phyloP scores from a whole-genome alignment of 805 yeast species.

The Saccharomycopsis amapae region DNA sequence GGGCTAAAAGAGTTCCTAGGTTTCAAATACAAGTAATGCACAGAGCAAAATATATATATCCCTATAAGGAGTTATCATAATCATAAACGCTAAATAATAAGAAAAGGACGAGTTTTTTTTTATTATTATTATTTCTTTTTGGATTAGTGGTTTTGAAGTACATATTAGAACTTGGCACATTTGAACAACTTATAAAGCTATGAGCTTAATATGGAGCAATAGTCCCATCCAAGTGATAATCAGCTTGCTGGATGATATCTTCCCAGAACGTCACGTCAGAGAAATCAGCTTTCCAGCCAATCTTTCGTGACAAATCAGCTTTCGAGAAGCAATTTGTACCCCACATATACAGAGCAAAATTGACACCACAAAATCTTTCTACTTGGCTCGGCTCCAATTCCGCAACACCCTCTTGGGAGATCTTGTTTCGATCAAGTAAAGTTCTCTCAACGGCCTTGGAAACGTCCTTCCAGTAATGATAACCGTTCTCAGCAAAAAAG shows the following conservation, averaged over 20 bases:
- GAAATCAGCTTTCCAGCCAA: conserved; percentile 29
- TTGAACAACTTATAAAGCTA: too few relatives aligned
- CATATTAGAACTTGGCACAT: neutral
- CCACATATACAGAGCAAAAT: conserved; percentile 26
- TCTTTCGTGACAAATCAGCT: conserved; percentile 26
- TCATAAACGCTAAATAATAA: neutral
- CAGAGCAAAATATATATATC: too few relatives aligned
- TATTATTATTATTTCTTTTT: too few relatives aligned
- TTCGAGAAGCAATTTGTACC: conserved; percentile 28
- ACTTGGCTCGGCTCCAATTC: conserved; percentile 22
- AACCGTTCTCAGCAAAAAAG: conserved; percentile 31
- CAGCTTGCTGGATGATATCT: conserved; percentile 24
- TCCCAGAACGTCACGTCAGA: conserved; percentile 22
- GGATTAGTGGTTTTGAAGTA: too few relatives aligned
- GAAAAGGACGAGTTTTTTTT: neutral
- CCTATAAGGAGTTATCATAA: neutral
- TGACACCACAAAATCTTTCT: conserved; percentile 18
- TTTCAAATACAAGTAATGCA: too few relatives aligned
- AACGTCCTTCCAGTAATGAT: conserved; percentile 30
- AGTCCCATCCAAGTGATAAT: conserved; percentile 4
- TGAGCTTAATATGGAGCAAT: neutral
- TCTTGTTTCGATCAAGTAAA: conserved; percentile 21
- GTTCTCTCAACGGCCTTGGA: conserved; percentile 24
- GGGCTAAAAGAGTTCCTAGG: too few relatives aligned
- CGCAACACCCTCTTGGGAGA: conserved; percentile 22